These are phyloP conservation scores for Phytophthora pisi DNA, from an alignment of 352 stramenopile species.

Conservation along the genomic window DNA sequence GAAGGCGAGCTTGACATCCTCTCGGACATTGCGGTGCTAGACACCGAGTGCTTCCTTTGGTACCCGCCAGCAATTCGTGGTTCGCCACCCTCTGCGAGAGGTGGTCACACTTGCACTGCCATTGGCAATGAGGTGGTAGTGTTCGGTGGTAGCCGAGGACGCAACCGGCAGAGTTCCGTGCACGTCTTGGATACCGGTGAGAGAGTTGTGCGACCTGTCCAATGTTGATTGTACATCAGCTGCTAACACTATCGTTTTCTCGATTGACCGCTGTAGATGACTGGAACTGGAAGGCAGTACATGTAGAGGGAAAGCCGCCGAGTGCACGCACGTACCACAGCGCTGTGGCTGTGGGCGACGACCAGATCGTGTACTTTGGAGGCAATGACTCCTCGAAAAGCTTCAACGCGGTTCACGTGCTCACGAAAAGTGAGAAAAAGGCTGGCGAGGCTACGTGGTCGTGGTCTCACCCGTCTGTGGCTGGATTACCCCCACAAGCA, in stretches of 20 bases:
- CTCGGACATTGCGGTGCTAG: constrained; percentile 90
- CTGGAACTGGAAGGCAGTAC: constrained; percentile 91
- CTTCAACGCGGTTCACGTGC: constrained; percentile 93
- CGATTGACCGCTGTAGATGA: constrained; percentile 43
- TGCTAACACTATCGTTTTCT: neutral
- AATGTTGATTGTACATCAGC: neutral
- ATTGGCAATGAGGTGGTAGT: constrained; percentile 80
- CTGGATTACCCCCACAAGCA: constrained; percentile 69
- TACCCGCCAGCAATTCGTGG: constrained; percentile 90
- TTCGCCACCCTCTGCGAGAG: constrained; percentile 61
- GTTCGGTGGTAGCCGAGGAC: constrained; percentile 75
- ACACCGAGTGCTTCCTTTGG: constrained; percentile 95
- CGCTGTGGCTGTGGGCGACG: constrained; percentile 58
- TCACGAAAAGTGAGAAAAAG: constrained; percentile 62
- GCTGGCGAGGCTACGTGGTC: constrained; percentile 53
- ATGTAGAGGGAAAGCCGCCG: constrained; percentile 89
- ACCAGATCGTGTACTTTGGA: constrained; percentile 92
- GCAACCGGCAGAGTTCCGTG: constrained; percentile 76
- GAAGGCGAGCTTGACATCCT: constrained; percentile 75
- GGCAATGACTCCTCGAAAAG: constrained; percentile 92
- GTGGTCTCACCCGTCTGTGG: constrained; percentile 89
- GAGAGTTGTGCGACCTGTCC: constrained; percentile 28
- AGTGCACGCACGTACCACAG: constrained; percentile 92
- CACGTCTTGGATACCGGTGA: constrained; percentile 77
- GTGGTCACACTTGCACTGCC: constrained; percentile 78